Evolutionary conservation across 495 filamentous ascomycete genomes (phyloP), one percentile per base, ranked within the genome.

Genomic region (Aspergillus conjunctus): DNA sequence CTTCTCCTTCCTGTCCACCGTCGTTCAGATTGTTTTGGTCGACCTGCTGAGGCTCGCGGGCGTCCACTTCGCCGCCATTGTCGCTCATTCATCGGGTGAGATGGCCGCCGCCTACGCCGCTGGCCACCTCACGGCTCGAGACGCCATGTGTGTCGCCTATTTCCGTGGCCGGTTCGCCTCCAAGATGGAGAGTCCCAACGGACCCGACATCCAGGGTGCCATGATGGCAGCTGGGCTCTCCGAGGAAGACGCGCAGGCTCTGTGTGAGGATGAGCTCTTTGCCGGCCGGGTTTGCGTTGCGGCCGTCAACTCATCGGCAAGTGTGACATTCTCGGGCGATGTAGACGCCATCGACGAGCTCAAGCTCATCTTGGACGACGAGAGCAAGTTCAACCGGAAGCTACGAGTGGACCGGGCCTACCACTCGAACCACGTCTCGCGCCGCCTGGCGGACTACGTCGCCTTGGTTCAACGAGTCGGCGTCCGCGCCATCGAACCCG

Each of bases 211-310:
- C 37, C 51, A 34, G 10, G 83, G 83, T 9, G 74, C 70, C 4
- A 87, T 88, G 85, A 37, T 85, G 41, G 84, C 83, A 0, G 78
- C 77, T 7, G 82, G 77, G 0, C 68, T 69, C 0, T 72, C 72
- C 0, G 31, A 51, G 2, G 71, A 80, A 8, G 75, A 83, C 21
- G 79, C 75, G 0, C 10, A 53, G 3, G 33, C 32, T 0, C 18
- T 82, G 1, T 71, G 67, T 57, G 54, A 66, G 1, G 21, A 69
- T 0, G 51, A 54, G 2, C 10, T 44, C 0, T 72, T 68, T 46
- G 3, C 22, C 3, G 68, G 68, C 1, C 51, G 65, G 12, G 11
- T 76, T 3, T 4, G 15, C 0, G 50, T 76, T 20, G 73, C 71
- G 0, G 71, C 76, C 1, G 4, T 30, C 30, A 78, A 78, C 56